Base-by-base conservation (phyloP, 176 grass and related monocot species). In the Aegilops bicornis region DNA sequence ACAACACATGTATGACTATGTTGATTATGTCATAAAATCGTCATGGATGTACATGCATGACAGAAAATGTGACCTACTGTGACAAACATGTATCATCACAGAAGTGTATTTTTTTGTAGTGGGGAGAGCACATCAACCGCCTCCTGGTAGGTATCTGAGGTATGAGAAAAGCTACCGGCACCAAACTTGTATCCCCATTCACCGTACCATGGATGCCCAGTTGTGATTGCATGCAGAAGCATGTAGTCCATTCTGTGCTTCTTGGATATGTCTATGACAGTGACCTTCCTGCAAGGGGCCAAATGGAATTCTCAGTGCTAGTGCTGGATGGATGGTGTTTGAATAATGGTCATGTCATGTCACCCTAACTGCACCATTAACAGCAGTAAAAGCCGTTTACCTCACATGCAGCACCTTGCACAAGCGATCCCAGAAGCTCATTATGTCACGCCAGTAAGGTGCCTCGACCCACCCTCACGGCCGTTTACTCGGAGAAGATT, bases 181-280 rank as follows among this genome's bases (percentile, higher is more conserved):
- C 97, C 97, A 17, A 99, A 99, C 73, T 91, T 92, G 65, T 99
- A 99, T 25, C 97, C 97, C 97, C 97, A 99, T 63, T 96, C 88
- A 7, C 97, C 97, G 4, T 99, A 99, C 97, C 97, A 99, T 2
- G 97, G 87, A 83, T 92, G 92, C 10, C 94, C 97, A 67, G 22
- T 85, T 30, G 85, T 99, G 69, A 99, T 89, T 10, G 90, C 90
- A 36, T 99, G 94, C 9, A 99, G 82, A 50, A 99, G 90, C 10
- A 94, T 90, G 56, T 96, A 96, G 32, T 96, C 94, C 97, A 99
- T 99, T 79, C 92, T 88, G 64, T 96, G 32, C 84, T 99, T 99
- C 84, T 96, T 96, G 39, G 97, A 99, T 77, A 94, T 94, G 77
- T 99, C 97, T 92, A 99, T 94, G 30, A 99, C 97, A 56, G 90